Evolutionary conservation across 352 stramenopile species (phyloP), one percentile per base, ranked within the genome.

Genomic region (Phytophthora citrophthora): DNA sequence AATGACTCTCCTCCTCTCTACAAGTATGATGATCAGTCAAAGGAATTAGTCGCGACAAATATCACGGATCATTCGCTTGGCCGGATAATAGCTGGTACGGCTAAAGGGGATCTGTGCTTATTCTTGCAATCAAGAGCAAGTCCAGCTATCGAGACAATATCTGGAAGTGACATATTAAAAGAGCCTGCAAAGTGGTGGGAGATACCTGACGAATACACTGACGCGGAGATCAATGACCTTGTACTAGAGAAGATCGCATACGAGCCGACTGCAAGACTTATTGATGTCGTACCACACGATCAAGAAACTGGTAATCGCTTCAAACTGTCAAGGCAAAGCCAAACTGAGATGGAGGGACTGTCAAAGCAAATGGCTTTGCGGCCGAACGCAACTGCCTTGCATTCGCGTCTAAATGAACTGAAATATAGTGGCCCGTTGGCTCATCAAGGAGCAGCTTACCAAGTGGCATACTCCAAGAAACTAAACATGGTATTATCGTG

Each of bases 151-250:
- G 64, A 84, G 29, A 65, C 70, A 10, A 41, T 79, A 26, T 60
- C 45, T 4, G 55, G 74, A 27, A 65, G 60, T 20, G 65, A 77
- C 23, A 50, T 66, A 12, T 53, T 36, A 10, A 81, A 74, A 49
- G 82, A 88, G 18, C 81, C 81, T 10, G 76, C 72, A 3, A 90
- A 90, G 43, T 92, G 83, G 83, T 92, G 81, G 81, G 81, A 92
- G 45, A 84, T 92, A 34, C 81, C 83, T 1, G 81, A 88, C 18
- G 78, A 84, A 51, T 86, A 83, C 26, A 77, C 79, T 1, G 80
- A 88, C 54, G 77, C 69, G 4, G 77, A 90, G 41, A 83, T 90
- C 46, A 86, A 86, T 20, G 79, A 80, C 38, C 74, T 88, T 13
- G 69, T 88, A 15, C 53, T 90, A 2, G 78, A 92, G 48, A 83